These are phyloP conservation scores for Thalassia testudinum DNA, from an alignment of 116 monocot genomes.

Conservation along the genomic window DNA sequence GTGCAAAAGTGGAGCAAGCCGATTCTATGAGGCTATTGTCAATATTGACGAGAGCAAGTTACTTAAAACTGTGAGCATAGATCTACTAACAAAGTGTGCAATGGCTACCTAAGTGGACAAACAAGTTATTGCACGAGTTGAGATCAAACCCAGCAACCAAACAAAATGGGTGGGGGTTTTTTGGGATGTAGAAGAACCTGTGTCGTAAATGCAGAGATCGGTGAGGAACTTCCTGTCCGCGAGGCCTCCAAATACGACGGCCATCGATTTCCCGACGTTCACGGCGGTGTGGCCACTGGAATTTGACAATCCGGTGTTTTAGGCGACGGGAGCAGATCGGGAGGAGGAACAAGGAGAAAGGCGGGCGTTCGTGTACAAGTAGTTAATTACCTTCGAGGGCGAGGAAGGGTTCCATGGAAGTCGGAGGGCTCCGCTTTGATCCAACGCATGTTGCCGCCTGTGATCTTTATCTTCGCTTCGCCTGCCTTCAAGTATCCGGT, in stretches of 20 bases:
- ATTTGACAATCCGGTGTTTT: not conserved
- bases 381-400: slow-evolving; percentile 72
- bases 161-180: too few relatives aligned
- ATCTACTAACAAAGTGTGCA: too few relatives aligned
- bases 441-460: slow-evolving; percentile 79
- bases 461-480: too few relatives aligned
- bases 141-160: too few relatives aligned
- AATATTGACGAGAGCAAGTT: too few relatives aligned
- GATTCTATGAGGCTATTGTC: too few relatives aligned
- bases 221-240: slow-evolving; percentile 64
- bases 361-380: slow-evolving; percentile 1
- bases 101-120: too few relatives aligned
- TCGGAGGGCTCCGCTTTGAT: slow-evolving; percentile 75
- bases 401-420: slow-evolving; percentile 61
- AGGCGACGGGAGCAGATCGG: not conserved
- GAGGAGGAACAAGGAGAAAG: not conserved
- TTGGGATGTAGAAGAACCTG: too few relatives aligned
- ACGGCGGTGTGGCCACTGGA: slow-evolving; percentile 88
- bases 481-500: too few relatives aligned
- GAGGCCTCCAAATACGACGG: slow-evolving; percentile 81
- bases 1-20: too few relatives aligned
- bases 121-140: too few relatives aligned
- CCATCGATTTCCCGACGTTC: slow-evolving; percentile 67
- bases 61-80: too few relatives aligned
- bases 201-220: slow-evolving; percentile 58